Conservation (phyloP, 495 filamentous ascomycete genomes). For the Hypoxylon perforatum region DNA sequence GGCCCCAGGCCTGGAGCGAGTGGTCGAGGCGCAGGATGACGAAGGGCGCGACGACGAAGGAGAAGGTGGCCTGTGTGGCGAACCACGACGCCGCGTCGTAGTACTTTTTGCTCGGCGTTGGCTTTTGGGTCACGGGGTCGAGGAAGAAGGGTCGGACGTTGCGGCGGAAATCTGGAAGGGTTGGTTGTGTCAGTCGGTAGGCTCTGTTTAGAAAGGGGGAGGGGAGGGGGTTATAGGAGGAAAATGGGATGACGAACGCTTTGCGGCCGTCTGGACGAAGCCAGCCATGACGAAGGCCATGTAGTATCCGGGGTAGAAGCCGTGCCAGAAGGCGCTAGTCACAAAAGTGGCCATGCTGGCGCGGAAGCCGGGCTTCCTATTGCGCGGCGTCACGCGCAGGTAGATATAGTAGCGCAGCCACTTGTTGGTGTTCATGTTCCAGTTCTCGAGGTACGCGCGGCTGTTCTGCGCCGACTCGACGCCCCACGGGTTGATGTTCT, state of each 20-base stretch:
- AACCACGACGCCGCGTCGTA: slow-evolving; percentile 88
- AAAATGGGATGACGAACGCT: slow-evolving; percentile 69
- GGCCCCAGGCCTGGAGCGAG: slow-evolving; percentile 78
- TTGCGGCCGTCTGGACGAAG: slow-evolving; percentile 91
- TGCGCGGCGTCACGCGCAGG: slow-evolving; percentile 91
- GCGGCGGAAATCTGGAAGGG: slow-evolving; percentile 88
- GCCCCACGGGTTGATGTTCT: slow-evolving; percentile 84
- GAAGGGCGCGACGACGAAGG: slow-evolving; percentile 85
- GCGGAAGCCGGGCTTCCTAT: slow-evolving; percentile 95
- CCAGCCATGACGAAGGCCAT: slow-evolving; percentile 87
- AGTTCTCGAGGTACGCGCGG: slow-evolving; percentile 84
- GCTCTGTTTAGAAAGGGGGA: not conserved
- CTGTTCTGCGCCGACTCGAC: slow-evolving; percentile 93
- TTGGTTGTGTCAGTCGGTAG: slow-evolving; percentile 14
- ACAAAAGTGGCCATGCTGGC: slow-evolving; percentile 94
- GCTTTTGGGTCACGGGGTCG: slow-evolving; percentile 70
- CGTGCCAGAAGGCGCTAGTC: slow-evolving; percentile 97
- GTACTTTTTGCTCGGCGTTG: slow-evolving; percentile 78
- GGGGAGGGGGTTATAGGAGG: not conserved
- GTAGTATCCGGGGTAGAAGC: slow-evolving; percentile 97
- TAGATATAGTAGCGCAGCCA: slow-evolving; percentile 98
- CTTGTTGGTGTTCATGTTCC: slow-evolving; percentile 99
- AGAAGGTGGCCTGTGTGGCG: slow-evolving; percentile 83
- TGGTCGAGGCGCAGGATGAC: slow-evolving; percentile 75
- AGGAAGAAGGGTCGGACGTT: slow-evolving; percentile 94